Conservation (phyloP, 2,329 filamentous ascomycete species). For the Chrysoporthe puriensis region DNA sequence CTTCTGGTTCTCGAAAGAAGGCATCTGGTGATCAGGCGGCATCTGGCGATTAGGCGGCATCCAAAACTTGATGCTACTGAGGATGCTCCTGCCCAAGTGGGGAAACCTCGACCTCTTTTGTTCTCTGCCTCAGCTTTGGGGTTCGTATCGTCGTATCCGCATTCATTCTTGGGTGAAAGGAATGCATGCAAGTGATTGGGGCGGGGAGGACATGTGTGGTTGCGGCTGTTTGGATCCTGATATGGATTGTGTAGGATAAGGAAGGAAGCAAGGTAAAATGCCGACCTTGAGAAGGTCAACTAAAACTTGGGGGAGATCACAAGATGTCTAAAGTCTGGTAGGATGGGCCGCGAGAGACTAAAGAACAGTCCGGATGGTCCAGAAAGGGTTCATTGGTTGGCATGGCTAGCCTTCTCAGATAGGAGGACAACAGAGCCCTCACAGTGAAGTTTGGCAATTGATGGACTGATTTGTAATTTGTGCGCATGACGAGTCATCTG, state of each 20-base stretch:
- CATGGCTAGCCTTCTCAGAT: neutral
- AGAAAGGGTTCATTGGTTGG: neutral
- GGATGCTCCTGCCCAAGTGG: neutral
- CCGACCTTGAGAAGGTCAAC: neutral
- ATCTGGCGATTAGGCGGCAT: neutral
- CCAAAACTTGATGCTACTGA: neutral
- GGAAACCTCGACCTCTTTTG: too few species aligned
- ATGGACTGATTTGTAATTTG: neutral
- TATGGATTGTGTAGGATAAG: neutral
- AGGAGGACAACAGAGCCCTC: neutral
- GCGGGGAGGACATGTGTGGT: neutral
- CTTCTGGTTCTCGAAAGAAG: neutral
- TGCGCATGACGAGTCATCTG: neutral
- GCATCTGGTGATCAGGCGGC: neutral
- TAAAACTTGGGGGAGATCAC: neutral
- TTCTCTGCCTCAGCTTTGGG: too few species aligned
- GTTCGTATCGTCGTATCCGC: neutral
- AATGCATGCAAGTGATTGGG: neutral
- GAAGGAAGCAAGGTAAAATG: neutral
- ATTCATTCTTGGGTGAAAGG: neutral
- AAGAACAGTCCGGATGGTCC: neutral
- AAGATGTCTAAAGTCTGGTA: neutral
- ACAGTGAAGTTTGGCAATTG: neutral
- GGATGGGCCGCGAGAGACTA: neutral
- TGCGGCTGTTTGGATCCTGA: neutral